These are phyloP conservation scores for Closterium sp. DNA, from an alignment of 139 green algal genomes.

Conservation along the genomic window DNA sequence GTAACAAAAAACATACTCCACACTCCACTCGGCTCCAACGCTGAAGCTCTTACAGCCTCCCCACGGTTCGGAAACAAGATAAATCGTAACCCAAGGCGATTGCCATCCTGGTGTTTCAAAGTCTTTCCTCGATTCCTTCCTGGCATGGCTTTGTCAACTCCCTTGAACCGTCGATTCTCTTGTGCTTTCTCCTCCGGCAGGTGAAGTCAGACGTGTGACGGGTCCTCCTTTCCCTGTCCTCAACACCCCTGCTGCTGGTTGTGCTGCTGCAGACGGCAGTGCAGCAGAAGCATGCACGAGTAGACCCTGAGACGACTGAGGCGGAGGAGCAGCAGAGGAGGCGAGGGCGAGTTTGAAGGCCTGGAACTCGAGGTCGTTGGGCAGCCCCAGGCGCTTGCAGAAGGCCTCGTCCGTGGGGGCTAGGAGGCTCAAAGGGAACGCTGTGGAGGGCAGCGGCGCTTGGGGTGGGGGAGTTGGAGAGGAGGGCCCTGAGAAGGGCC, in stretches of 20 bases:
- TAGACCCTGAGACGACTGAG: neutral
- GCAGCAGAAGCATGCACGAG: neutral
- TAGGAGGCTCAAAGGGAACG: slow-evolving; percentile 13
- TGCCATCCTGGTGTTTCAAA: no score
- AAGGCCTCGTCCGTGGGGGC: slow-evolving; percentile 18
- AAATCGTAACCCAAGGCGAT: no score
- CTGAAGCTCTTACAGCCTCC: no score
- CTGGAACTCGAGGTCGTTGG: neutral
- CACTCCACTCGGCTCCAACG: no score
- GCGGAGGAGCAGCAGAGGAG: neutral
- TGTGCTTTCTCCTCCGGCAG: no score
- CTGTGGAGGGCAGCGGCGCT: neutral
- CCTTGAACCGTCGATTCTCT: no score
- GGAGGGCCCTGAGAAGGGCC: neutral
- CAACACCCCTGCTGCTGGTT: neutral
- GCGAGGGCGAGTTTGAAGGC: neutral
- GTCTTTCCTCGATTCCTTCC: no score
- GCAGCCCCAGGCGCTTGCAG: slow-evolving; percentile 4
- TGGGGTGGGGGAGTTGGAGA: neutral
- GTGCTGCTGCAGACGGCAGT: neutral
- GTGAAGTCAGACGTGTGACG: neutral
- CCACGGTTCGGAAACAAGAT: no score
- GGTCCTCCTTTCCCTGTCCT: neutral
- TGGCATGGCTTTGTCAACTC: no score
- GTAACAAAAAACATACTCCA: no score